These are phyloP conservation scores for Lactarius indigo DNA, from an alignment of 768 basidiomycete genomes.

Conservation along the genomic window DNA sequence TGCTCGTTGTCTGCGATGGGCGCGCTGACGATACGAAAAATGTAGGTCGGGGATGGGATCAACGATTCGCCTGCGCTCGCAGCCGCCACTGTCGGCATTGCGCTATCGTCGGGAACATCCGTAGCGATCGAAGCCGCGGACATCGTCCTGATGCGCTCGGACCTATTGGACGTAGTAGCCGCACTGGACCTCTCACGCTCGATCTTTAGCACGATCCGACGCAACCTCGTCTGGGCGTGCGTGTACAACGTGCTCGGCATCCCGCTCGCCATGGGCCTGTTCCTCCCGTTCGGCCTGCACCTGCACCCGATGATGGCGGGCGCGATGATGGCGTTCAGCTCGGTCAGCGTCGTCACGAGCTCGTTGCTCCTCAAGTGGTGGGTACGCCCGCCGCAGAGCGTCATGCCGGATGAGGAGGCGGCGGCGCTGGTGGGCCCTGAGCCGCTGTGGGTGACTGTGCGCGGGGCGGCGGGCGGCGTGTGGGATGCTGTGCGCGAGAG, in stretches of 20 bases:
- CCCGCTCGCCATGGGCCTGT: constrained; percentile 95
- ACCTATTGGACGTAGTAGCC: constrained; percentile 95
- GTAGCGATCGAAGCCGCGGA: constrained; percentile 98
- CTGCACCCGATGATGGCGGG: constrained; percentile 98
- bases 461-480: constrained; percentile 42
- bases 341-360: constrained; percentile 91
- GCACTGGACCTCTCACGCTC: constrained; percentile 85
- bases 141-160: constrained; percentile 95
- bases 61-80: constrained; percentile 98
- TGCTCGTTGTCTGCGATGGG: background rate
- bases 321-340: constrained; percentile 98
- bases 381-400: constrained; percentile 63
- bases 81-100: constrained; percentile 94
- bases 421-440: constrained; percentile 29
- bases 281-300: constrained; percentile 88
- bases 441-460: constrained; percentile 41
- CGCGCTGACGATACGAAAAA: background rate
- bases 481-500: constrained; percentile 42
- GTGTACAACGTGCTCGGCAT: constrained; percentile 92
- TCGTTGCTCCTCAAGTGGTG: constrained; percentile 85
- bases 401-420: constrained; percentile 62
- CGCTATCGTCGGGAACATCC: constrained; percentile 92
- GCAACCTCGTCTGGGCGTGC: constrained; percentile 96
- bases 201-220: constrained; percentile 87
- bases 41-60: constrained; percentile 95